phyloP scores from a whole-genome alignment of 345 rosid species.

The Salix caprea region DNA sequence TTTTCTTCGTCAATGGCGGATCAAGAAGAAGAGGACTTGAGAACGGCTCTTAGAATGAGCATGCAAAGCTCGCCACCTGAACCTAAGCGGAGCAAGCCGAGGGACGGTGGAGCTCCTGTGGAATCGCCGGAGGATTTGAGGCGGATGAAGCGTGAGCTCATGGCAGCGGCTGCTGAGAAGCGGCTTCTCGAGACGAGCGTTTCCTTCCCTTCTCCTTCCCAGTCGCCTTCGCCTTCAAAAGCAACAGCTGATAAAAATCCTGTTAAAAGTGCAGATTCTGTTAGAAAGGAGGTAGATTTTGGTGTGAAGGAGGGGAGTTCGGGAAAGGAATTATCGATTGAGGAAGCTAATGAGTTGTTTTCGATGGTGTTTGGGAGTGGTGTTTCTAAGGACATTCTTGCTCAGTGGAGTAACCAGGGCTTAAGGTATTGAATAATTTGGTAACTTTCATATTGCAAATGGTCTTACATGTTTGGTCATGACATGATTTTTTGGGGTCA shows the following conservation, averaged over 20 bases:
- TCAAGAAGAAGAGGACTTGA: constrained; percentile 87
- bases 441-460: background rate
- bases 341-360: constrained; percentile 66
- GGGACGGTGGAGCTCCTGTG: constrained; percentile 42
- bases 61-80: constrained; percentile 90
- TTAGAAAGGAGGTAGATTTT: constrained; percentile 24
- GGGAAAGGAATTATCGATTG: constrained; percentile 30
- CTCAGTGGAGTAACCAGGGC: constrained; percentile 98
- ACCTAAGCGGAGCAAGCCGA: constrained; percentile 88
- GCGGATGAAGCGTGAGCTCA: constrained; percentile 72
- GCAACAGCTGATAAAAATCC: constrained; percentile 6
- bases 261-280: constrained; percentile 14
- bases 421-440: constrained; percentile 56
- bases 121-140: constrained; percentile 62
- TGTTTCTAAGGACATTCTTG: constrained; percentile 68
- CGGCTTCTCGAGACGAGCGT: constrained; percentile 46
- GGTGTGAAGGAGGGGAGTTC: constrained; percentile 24
- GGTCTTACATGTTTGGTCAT: background rate
- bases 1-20: constrained; percentile 60
- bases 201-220: background rate
- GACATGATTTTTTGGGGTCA: background rate
- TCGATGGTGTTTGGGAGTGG: constrained; percentile 65
- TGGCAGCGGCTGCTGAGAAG: constrained; percentile 99
- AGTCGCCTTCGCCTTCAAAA: constrained; percentile 10
- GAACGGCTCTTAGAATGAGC: constrained; percentile 86